Conservation (phyloP, 768 basidiomycete genomes). For the Daedaleopsis nitida region DNA sequence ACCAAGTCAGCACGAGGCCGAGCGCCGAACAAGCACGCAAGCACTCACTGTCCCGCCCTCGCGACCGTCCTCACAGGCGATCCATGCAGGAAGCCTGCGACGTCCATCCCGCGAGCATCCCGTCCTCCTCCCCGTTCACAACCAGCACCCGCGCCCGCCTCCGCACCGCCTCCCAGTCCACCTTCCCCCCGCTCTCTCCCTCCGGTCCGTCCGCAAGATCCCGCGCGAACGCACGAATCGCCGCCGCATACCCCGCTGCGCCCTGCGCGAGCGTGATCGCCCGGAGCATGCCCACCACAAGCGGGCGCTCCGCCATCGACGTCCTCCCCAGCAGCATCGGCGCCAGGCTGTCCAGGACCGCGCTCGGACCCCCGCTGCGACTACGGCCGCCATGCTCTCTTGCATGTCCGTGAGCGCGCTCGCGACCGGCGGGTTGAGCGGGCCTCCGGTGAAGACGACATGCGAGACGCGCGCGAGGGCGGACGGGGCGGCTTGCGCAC, state of each 20-base stretch:
- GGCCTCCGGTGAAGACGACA: not conserved
- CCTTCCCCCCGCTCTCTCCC: not conserved
- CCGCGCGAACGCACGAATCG: not conserved
- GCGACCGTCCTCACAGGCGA: not conserved
- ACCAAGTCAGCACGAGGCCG: not conserved
- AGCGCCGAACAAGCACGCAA: not conserved
- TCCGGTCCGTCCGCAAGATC: not conserved
- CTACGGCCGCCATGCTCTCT: not conserved
- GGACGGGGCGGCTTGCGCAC: not conserved
- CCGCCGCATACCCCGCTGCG: not conserved
- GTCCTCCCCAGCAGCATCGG: not conserved
- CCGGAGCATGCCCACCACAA: constrained; percentile 2
- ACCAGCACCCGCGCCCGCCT: not conserved
- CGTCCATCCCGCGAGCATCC: not conserved
- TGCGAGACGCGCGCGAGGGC: constrained; percentile 1
- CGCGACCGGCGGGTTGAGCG: not conserved
- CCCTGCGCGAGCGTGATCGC: not conserved
- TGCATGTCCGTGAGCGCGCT: not conserved
- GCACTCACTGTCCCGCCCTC: constrained; percentile 1
- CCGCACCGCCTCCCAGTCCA: constrained; percentile 6
- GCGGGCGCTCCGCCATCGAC: not conserved
- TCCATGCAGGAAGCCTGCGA: not conserved
- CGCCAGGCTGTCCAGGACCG: not conserved
- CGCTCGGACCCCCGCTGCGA: not conserved
- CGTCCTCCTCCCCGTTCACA: constrained; percentile 5